Percentiles rank a stretch among this genome's conserved stretches.
These are phyloP conservation scores for Psilocybe sp. DNA, from an alignment of 768 basidiomycete species.

Conservation along the genomic window DNA sequence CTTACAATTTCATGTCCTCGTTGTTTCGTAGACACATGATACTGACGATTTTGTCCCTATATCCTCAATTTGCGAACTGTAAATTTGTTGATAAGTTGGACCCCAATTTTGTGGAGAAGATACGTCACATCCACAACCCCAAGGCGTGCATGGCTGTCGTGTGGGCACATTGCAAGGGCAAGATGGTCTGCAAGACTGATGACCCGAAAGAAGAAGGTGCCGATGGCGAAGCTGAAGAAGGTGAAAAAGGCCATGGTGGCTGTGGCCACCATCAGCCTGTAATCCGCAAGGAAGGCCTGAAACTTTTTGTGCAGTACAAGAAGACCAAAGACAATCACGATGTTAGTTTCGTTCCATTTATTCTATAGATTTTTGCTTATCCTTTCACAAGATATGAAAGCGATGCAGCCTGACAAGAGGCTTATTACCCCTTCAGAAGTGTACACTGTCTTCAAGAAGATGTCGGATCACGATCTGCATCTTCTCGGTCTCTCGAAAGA, in stretches of 20 bases:
- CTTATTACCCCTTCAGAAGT: constrained; percentile 82
- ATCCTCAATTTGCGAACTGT: constrained; percentile 14
- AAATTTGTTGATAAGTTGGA: constrained; percentile 61
- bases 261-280: constrained; percentile 91
- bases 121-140: constrained; percentile 81
- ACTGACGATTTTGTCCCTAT: constrained; percentile 70
- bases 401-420: constrained; percentile 78
- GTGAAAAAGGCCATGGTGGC: constrained; percentile 93
- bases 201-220: constrained; percentile 84
- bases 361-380: constrained; percentile 11
- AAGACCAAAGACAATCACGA: constrained; percentile 93
- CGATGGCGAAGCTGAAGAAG: constrained; percentile 63
- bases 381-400: constrained; percentile 66
- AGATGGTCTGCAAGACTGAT: constrained; percentile 86
- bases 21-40: constrained; percentile 38
- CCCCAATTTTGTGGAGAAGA: constrained; percentile 80
- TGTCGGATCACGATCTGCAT: constrained; percentile 83
- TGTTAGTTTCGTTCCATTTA: constrained; percentile 43
- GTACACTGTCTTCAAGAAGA: constrained; percentile 95
- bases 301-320: constrained; percentile 93
- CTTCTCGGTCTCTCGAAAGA: constrained; percentile 91
- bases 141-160: constrained; percentile 86
- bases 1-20: constrained; percentile 28
- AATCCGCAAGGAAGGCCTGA: constrained; percentile 91
- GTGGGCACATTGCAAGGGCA: constrained; percentile 85